These are phyloP conservation scores for Phytophthora tubulina DNA, from an alignment of 352 stramenopile genomes.

Conservation along the genomic window DNA sequence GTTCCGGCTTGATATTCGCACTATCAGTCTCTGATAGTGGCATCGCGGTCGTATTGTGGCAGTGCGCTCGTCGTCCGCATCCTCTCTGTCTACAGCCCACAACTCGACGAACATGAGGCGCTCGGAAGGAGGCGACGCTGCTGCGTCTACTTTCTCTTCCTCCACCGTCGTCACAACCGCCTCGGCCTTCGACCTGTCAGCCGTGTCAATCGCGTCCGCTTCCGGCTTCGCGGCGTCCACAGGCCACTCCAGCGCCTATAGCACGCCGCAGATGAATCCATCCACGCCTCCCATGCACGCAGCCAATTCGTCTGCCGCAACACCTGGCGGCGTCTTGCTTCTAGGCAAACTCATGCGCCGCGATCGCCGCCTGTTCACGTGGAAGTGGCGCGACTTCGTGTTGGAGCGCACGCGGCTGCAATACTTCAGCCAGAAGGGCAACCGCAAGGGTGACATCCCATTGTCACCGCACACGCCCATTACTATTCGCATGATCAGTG, in stretches of 20 bases:
- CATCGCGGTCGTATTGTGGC: slow-evolving; percentile 10
- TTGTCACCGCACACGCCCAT: slow-evolving; percentile 73
- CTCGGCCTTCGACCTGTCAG: slow-evolving; percentile 9
- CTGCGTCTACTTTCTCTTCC: not conserved
- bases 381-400: slow-evolving; percentile 88
- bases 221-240: slow-evolving; percentile 1
- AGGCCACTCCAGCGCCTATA: not conserved
- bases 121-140: slow-evolving; percentile 25
- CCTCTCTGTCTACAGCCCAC: slow-evolving; percentile 8
- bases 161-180: not conserved
- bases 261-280: slow-evolving; percentile 19
- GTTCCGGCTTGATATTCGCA: slow-evolving; percentile 9
- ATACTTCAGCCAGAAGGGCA: slow-evolving; percentile 83
- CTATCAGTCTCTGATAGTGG: slow-evolving; percentile 13
- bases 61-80: slow-evolving; percentile 14
- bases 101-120: slow-evolving; percentile 38
- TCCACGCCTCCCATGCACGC: slow-evolving; percentile 16
- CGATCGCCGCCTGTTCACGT: slow-evolving; percentile 82
- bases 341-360: slow-evolving; percentile 81
- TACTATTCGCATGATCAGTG: slow-evolving; percentile 71
- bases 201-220: not conserved
- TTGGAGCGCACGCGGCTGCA: slow-evolving; percentile 74
- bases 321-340: slow-evolving; percentile 48
- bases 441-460: slow-evolving; percentile 77
- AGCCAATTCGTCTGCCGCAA: not conserved